Base-by-base conservation (phyloP, 345 rosid genomes). In the Erodium maritimum region DNA sequence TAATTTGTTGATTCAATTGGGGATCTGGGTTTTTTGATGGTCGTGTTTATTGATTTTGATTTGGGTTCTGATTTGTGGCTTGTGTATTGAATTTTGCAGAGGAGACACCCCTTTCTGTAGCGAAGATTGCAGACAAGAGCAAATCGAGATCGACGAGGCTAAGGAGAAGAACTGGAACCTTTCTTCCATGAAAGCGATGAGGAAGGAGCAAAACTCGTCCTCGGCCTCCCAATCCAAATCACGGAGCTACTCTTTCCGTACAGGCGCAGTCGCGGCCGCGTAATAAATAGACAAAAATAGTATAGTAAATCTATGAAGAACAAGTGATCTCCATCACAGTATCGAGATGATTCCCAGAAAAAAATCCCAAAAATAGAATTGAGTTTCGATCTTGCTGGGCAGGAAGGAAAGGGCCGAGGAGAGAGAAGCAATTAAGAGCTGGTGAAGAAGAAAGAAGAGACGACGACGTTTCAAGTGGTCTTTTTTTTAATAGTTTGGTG, bases 21-120 rank as follows among this genome's bases (percentile, higher is more conserved):
- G 21, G 13, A 54, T 54, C 23, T 1, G 12, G 21, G 21, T 37
- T 55, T 11, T 14, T 22, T 52, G 23, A 16, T 4, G 10, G 19
- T n/a, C n/a, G n/a, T 54, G 21, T 19, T 23, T n/a, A 18, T 19
- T 29, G 55, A 55, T 57, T 59, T 57, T 72, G 59, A 65, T 60
- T 21, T 21, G 51, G 22, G 3, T 16, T 53, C 37, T 45, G 11
- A 20, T 6, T n/a, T n/a, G n/a, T 66, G 42, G 12, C 21, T 34
- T 55, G 23, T 19, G 20, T 14, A 29, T 29, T 29, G 19, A 17
- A 34, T 25, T 56, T 55, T 63, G 74, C 85, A 83, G 95, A 85
- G 95, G 97, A 59, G 97, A 90, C 61, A 78, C 79, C 17, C 87
- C 95, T 14, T 90, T 87, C 62, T 87, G 97, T 63, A 85, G 89